Evolutionary conservation across 2,329 filamentous ascomycete genomes (phyloP).

Genomic region (Neofusicoccum kwambonambiense): DNA sequence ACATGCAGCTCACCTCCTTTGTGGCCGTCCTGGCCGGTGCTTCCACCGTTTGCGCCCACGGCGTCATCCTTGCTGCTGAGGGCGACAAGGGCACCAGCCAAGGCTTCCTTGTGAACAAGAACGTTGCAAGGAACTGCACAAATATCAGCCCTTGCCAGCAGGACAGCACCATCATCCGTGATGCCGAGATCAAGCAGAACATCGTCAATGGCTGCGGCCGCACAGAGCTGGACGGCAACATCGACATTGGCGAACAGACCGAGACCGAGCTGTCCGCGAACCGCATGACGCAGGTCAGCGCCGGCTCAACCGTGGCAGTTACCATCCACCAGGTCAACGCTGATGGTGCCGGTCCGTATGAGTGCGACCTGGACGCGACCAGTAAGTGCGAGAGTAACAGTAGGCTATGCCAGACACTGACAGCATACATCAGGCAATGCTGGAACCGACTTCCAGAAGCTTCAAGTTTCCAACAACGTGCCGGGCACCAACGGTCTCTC

Average conservation of each 20-base stretch:
- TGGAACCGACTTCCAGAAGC: slow-evolving; percentile 47
- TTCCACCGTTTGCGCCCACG: slow-evolving; percentile 32
- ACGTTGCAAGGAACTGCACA: slow-evolving; percentile 37
- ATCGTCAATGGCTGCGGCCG: slow-evolving; percentile 39
- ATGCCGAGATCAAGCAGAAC: slow-evolving; percentile 37
- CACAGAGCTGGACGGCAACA: slow-evolving; percentile 38
- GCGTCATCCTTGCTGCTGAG: slow-evolving; percentile 30
- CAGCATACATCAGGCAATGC: slow-evolving; percentile 25
- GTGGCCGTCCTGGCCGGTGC: slow-evolving; percentile 32
- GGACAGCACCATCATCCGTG: slow-evolving; percentile 37
- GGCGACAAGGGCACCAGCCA: slow-evolving; percentile 31
- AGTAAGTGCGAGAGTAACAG: slow-evolving; percentile 34
- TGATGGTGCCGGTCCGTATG: slow-evolving; percentile 54
- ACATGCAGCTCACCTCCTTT: slow-evolving; percentile 29
- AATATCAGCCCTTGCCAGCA: slow-evolving; percentile 39
- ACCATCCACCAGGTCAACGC: slow-evolving; percentile 55
- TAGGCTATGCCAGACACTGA: neutral
- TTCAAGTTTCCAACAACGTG: slow-evolving; percentile 59
- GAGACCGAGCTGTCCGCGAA: slow-evolving; percentile 36
- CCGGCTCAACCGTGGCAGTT: slow-evolving; percentile 30
- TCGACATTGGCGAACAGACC: slow-evolving; percentile 39
- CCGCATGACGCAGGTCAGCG: slow-evolving; percentile 29
- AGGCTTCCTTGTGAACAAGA: slow-evolving; percentile 34
- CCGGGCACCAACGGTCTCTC: slow-evolving; percentile 59
- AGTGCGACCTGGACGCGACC: slow-evolving; percentile 28